Evolutionary conservation across 2,329 filamentous ascomycete genomes (phyloP).

Genomic region (Pseudogymnoascus sp.): DNA sequence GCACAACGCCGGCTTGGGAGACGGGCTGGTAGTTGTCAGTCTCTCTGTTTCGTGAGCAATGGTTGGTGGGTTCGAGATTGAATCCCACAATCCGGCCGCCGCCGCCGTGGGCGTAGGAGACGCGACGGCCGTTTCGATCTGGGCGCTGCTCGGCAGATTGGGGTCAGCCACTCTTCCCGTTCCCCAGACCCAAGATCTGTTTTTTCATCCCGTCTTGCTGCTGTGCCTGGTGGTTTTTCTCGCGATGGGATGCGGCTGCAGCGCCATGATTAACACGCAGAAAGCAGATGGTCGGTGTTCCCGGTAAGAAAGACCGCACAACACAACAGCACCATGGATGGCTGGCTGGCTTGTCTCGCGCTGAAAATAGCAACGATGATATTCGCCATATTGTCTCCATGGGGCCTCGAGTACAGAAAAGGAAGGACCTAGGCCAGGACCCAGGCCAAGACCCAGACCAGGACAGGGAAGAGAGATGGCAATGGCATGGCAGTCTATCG

Average conservation of each 20-base stretch:
- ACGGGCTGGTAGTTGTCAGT: not conserved
- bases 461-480: not conserved
- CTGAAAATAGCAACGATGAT: not conserved
- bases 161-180: not conserved
- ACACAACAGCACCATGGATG: not conserved
- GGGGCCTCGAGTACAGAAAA: not conserved
- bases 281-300: not conserved
- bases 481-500: not conserved
- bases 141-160: not conserved
- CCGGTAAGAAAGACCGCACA: not conserved
- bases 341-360: not conserved
- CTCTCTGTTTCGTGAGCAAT: not conserved
- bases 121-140: not conserved
- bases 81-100: not conserved
- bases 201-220: not conserved
- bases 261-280: not conserved
- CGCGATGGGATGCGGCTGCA: not conserved
- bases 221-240: not conserved
- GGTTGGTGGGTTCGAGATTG: not conserved
- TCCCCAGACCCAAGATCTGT: not conserved
- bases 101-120: not conserved
- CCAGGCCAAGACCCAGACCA: not conserved
- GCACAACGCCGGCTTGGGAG: not conserved
- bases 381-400: not conserved
- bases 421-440: not conserved